Evolutionary conservation across 805 yeast genomes (phyloP), one percentile per base, ranked within the genome.

Genomic region (Debaryomyces maramus): DNA sequence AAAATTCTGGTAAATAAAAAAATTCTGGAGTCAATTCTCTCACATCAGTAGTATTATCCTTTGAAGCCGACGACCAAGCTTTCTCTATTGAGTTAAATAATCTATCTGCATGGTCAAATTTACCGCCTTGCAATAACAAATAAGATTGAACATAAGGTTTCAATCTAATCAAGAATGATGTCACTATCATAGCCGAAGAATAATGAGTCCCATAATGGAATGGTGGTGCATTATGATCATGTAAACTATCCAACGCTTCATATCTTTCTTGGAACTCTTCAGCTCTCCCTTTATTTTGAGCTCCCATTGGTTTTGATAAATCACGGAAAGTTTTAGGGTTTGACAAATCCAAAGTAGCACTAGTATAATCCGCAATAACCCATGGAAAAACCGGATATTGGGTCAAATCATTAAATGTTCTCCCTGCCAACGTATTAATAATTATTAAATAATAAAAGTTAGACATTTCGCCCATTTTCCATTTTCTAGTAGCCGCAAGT

Each of bases 181-280:
- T 75, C 2, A 88, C 96, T 54, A 88, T 88, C 97, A 88, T 89
- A 0, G 96, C 95, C 0, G 95, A 86, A 0, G 96, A 88, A 56
- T 88, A 88, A 58, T 88, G 97, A 0, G 97, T 89, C 2, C 97
- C 97, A 53, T 88, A 88, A 57, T 88, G 96, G 60, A 88, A 88
- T 0, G 96, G 86, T 0, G 89, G 88, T 0, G 88, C 69, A 15
- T 51, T 43, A 0, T 61, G 68, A 46, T 84, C 89, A 13, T 75
- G 51, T 41, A 88, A 65, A 39, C 85, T 80, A 16, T 67, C 73
- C 17, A 87, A 62, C 0, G 95, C 89, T 15, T 83, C 83, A 51
- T 72, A 89, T 38, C 96, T 62, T 40, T 87, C 93, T 34, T 67
- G 63, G 51, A 88, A 88, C 51, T 79, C 80, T 0, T 54, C 47